Conservation (phyloP, 805 yeast species). For the Wickerhamiella australiensis region DNA sequence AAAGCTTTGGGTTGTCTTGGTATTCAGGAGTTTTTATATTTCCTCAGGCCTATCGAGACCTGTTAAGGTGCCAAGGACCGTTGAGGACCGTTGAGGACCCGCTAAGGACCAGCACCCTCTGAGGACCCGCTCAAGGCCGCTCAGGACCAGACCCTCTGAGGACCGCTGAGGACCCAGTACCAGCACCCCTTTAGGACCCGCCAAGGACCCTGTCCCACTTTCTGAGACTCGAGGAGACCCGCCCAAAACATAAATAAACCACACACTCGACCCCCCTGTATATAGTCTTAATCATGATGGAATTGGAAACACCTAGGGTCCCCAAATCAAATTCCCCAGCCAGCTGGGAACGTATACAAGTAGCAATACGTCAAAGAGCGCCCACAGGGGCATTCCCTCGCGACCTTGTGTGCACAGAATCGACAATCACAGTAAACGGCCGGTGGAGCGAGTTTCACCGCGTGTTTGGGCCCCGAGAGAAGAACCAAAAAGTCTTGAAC, state of each 20-base stretch:
- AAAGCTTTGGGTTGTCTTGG: not conserved
- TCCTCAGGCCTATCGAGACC: too few species aligned
- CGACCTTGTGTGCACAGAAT: not conserved
- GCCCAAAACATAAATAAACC: not conserved
- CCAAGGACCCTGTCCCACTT: not conserved
- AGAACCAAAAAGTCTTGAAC: not conserved
- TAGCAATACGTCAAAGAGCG: not conserved
- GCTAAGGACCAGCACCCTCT: too few species aligned
- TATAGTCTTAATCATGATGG: not conserved
- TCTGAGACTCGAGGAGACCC: not conserved
- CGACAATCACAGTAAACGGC: not conserved
- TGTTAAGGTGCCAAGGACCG: too few species aligned
- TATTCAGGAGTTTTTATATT: too few species aligned
- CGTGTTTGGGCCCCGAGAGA: not conserved
- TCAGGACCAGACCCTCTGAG: too few species aligned
- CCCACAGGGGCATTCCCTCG: not conserved
- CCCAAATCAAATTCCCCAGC: not conserved
- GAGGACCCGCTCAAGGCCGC: too few species aligned
- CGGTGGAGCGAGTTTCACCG: not conserved
- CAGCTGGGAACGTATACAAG: not conserved
- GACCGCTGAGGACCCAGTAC: too few species aligned
- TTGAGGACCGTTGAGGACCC: too few species aligned
- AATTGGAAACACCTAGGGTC: not conserved
- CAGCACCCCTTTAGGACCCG: not conserved
- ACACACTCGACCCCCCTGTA: not conserved